Conservation (phyloP, 2,329 filamentous ascomycete species). For the Nannizzia gypsea region DNA sequence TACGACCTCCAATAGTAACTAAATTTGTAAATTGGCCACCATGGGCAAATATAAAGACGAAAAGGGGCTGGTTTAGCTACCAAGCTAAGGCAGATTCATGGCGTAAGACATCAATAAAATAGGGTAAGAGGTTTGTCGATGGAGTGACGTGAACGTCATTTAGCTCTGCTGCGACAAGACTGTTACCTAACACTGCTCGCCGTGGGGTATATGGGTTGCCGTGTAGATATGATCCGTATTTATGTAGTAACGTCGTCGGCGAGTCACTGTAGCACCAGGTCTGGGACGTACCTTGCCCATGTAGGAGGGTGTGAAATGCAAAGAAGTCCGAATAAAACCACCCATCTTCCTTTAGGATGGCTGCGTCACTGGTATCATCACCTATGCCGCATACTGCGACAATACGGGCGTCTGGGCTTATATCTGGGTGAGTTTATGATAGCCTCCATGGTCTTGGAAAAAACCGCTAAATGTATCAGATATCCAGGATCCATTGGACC, state of each 20-base stretch:
- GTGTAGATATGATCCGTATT: conserved; percentile 9
- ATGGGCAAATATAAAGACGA: conserved; percentile 10
- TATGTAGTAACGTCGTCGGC: conserved; percentile 6
- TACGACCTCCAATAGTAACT: conserved; percentile 4
- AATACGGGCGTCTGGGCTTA: conserved; percentile 4
- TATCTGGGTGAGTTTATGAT: conserved; percentile 3
- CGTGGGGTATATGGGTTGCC: conserved; percentile 2
- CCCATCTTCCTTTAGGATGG: conserved; percentile 3
- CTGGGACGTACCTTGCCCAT: conserved; percentile 6
- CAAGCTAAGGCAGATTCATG: conserved; percentile 5
- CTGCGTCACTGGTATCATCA: background rate
- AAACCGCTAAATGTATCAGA: background rate
- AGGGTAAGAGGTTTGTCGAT: conserved; percentile 6
- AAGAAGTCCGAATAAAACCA: conserved; percentile 14
- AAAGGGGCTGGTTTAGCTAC: conserved; percentile 2
- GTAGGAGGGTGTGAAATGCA: conserved; percentile 11
- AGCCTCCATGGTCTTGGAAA: background rate
- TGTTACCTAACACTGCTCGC: conserved; percentile 7
- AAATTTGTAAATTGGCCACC: conserved; percentile 3
- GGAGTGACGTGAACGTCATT: background rate
- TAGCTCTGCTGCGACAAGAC: conserved; percentile 1
- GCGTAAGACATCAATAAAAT: conserved; percentile 7
- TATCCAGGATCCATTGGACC: background rate
- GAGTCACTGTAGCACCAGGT: conserved; percentile 10
- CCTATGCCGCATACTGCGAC: conserved; percentile 10